Conservation (phyloP, 2,329 filamentous ascomycete genomes). For the Zalaria sp. region DNA sequence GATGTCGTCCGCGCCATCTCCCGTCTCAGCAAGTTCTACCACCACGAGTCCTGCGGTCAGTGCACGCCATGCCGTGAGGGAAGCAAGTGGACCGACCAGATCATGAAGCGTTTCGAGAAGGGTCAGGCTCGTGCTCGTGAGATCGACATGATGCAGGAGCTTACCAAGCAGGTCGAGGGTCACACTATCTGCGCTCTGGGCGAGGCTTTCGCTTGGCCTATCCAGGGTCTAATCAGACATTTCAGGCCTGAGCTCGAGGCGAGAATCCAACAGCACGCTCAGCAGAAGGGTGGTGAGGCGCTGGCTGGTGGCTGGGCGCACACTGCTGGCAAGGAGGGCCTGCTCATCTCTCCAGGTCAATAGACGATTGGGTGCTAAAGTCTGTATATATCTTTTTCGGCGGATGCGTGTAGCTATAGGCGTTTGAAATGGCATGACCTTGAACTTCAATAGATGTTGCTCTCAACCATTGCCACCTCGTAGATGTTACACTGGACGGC, state of each 20-base stretch:
- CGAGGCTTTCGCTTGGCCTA: conserved; percentile 96
- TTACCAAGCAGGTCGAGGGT: conserved; percentile 98
- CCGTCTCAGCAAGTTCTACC: conserved; percentile 90
- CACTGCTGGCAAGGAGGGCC: conserved; percentile 60
- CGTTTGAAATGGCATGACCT: too few relatives aligned
- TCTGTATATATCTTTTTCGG: neutral
- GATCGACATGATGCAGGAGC: conserved; percentile 98
- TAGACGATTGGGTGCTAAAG: conserved; percentile 32
- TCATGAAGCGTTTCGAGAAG: conserved; percentile 92
- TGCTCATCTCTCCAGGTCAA: conserved; percentile 79
- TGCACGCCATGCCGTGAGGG: conserved; percentile 99
- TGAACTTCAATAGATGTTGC: too few relatives aligned
- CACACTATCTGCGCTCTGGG: conserved; percentile 97
- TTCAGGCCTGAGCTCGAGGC: conserved; percentile 94
- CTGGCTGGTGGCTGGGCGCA: conserved; percentile 82
- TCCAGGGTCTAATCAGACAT: conserved; percentile 95
- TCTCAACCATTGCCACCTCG: too few relatives aligned
- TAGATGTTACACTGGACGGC: too few relatives aligned
- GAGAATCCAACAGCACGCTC: conserved; percentile 68
- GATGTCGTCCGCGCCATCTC: conserved; percentile 92
- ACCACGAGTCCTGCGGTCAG: conserved; percentile 95
- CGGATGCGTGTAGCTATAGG: too few relatives aligned
- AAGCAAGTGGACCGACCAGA: conserved; percentile 98
- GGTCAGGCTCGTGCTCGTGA: conserved; percentile 79
- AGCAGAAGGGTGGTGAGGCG: conserved; percentile 57